Conservation (phyloP, 2,329 filamentous ascomycete genomes). For the Aspergillaceae sp. region DNA sequence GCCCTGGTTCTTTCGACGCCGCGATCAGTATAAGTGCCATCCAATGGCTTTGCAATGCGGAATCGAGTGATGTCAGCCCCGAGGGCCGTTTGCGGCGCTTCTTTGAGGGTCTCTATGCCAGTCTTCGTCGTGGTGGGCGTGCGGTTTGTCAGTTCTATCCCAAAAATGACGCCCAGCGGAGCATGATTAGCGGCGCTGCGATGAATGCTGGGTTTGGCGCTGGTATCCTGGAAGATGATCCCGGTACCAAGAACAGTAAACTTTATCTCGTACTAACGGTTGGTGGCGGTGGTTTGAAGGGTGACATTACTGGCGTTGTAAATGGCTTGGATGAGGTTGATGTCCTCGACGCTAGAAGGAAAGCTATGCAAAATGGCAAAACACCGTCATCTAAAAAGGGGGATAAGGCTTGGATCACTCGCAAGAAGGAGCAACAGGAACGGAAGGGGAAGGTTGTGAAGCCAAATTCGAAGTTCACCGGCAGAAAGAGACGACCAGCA, state of each 20-base stretch:
- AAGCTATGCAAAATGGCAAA: conserved; percentile 34
- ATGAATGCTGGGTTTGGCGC: conserved; percentile 93
- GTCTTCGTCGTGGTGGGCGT: conserved; percentile 70
- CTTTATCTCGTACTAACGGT: conserved; percentile 93
- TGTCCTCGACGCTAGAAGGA: conserved; percentile 61
- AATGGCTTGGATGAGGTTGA: conserved; percentile 82
- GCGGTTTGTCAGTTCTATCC: conserved; percentile 98
- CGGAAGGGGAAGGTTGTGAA: conserved; percentile 93
- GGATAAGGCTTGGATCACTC: conserved; percentile 43
- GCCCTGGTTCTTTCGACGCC: conserved; percentile 85
- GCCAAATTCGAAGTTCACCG: conserved; percentile 84
- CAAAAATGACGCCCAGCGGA: conserved; percentile 83
- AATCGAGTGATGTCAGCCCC: conserved; percentile 74
- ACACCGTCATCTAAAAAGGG: conserved; percentile 38
- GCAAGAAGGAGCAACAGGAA: conserved; percentile 84
- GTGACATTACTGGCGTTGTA: conserved; percentile 84
- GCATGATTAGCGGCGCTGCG: conserved; percentile 85
- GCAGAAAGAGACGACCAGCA: conserved; percentile 69
- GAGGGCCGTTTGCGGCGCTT: conserved; percentile 72
- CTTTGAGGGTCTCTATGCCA: conserved; percentile 86
- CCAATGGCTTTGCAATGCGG: conserved; percentile 98
- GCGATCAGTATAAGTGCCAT: conserved; percentile 91
- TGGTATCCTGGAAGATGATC: conserved; percentile 88
- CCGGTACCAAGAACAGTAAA: conserved; percentile 92
- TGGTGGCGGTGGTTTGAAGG: conserved; percentile 56